phyloP scores from a whole-genome alignment of 352 stramenopile genomes.

The Thalassiosira mediterranea region DNA sequence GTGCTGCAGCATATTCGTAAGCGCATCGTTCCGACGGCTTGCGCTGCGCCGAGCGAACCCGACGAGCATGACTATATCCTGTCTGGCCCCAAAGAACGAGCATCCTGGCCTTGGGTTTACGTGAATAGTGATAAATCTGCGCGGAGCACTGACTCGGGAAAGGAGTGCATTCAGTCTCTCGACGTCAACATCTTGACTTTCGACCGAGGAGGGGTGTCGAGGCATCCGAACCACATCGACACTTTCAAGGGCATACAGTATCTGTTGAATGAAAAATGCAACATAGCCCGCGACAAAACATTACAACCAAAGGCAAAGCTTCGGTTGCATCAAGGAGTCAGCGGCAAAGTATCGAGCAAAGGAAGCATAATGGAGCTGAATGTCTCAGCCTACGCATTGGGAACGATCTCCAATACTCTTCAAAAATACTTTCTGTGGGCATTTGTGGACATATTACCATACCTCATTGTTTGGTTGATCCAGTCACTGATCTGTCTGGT shows the following conservation, averaged over 20 bases:
- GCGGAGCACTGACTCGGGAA: background rate
- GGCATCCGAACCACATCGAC: conserved; percentile 92
- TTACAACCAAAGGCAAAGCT: background rate
- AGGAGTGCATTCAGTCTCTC: background rate
- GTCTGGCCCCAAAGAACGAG: background rate
- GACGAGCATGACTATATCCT: background rate
- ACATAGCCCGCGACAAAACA: background rate
- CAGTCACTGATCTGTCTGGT: conserved; percentile 22
- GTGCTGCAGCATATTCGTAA: conserved; percentile 32
- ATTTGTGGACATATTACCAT: conserved; percentile 42
- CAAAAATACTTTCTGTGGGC: conserved; percentile 57
- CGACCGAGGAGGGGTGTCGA: conserved; percentile 91
- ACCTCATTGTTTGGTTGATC: conserved; percentile 21
- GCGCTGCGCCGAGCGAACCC: background rate
- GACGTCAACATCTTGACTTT: conserved; percentile 91
- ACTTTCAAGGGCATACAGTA: conserved; percentile 59
- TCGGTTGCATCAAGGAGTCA: conserved; percentile 1
- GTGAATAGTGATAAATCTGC: background rate
- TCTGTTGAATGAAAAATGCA: conserved; percentile 43
- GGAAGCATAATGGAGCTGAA: conserved; percentile 25
- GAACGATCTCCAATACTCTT: conserved; percentile 54
- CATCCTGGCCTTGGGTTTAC: background rate
- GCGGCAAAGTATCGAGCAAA: background rate
- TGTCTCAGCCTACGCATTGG: conserved; percentile 26
- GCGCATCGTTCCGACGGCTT: conserved; percentile 2